Conservation (phyloP, 176 grass and related monocot genomes). For the Rhipidocladum racemiflorum region DNA sequence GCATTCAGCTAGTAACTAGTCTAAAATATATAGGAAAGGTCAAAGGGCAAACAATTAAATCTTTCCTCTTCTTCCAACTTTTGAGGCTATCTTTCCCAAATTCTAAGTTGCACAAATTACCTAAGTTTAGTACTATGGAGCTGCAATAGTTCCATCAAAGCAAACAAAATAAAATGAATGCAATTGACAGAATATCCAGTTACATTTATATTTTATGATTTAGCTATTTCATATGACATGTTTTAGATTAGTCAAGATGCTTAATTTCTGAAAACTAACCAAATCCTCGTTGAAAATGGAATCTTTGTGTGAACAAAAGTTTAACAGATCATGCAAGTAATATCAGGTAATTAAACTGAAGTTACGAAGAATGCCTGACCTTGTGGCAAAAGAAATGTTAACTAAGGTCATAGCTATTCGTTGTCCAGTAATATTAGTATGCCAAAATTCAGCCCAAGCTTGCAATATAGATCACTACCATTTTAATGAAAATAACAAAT, state of each 20-base stretch:
- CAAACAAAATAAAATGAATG: slow-evolving; percentile 6
- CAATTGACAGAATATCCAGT: neutral
- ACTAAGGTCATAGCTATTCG: neutral
- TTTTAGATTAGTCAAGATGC: neutral
- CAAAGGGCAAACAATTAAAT: slow-evolving; percentile 2
- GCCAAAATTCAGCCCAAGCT: neutral
- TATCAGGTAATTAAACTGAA: neutral
- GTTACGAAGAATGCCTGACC: neutral
- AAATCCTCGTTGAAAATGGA: neutral
- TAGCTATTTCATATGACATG: neutral
- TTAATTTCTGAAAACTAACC: slow-evolving; percentile 3
- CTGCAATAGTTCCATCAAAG: neutral
- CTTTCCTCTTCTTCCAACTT: neutral
- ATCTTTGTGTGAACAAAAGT: slow-evolving; percentile 1
- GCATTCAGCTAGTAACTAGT: neutral
- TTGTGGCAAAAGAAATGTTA: slow-evolving; percentile 8
- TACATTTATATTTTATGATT: neutral
- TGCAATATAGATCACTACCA: neutral
- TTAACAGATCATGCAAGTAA: neutral
- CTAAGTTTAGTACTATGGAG: neutral
- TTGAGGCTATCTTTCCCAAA: neutral
- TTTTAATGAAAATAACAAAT: slow-evolving; percentile 13
- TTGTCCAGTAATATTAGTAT: neutral
- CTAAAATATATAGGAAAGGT: neutral
- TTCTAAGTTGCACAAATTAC: neutral